phyloP scores from a whole-genome alignment of 345 rosid species.

The Corymbia maculata region DNA sequence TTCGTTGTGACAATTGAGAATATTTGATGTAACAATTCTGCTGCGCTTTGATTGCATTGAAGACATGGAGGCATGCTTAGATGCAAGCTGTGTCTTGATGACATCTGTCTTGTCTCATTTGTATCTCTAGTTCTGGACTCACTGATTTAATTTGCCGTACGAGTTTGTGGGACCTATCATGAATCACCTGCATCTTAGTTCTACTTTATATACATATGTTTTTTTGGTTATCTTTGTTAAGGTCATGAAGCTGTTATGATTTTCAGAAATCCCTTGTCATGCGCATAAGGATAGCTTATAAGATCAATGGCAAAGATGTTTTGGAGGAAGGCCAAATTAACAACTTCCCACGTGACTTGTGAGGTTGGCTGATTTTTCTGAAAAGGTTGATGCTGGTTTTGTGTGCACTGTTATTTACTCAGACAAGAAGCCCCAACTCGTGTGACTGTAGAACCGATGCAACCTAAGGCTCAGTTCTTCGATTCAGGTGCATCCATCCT shows the following conservation, averaged over 20 bases:
- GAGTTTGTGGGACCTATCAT: not conserved
- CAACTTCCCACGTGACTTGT: slow-evolving; percentile 78
- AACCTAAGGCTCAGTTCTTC: slow-evolving; percentile 10
- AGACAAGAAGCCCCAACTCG: not conserved
- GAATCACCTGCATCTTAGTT: not conserved
- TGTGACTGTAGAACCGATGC: slow-evolving; percentile 18
- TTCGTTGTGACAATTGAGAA: too few relatives aligned
- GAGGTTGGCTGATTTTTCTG: slow-evolving; percentile 17
- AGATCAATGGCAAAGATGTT: slow-evolving; percentile 58
- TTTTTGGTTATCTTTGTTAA: not conserved
- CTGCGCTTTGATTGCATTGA: not conserved
- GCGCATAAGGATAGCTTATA: slow-evolving; percentile 89
- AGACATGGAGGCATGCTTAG: not conserved
- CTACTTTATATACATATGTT: not conserved
- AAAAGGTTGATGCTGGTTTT: not conserved
- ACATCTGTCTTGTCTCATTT: not conserved
- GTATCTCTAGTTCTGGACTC: not conserved
- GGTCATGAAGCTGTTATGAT: slow-evolving; percentile 1
- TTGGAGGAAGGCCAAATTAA: slow-evolving; percentile 92
- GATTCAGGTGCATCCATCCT: slow-evolving; percentile 1
- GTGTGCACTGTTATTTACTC: not conserved
- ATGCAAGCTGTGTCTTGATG: not conserved
- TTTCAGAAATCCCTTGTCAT: slow-evolving; percentile 89
- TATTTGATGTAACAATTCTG: not conserved
- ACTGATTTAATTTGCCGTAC: not conserved